Evolutionary conservation across 2,329 filamentous ascomycete genomes (phyloP), one percentile per base, ranked within the genome.

Genomic region (Trichoderma afroharzianum): DNA sequence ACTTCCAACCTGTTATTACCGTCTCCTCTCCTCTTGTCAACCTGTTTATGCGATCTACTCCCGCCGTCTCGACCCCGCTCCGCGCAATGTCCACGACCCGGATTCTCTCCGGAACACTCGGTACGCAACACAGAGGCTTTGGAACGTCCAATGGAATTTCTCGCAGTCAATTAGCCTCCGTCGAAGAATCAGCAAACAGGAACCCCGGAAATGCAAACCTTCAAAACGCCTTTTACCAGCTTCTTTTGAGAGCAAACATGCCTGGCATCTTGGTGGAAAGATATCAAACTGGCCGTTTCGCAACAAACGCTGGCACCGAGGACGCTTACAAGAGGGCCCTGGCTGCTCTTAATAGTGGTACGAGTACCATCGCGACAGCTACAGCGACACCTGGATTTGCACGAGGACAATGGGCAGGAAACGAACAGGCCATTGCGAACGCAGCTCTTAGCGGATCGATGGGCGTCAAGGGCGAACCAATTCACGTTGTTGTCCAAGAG

Each of bases 401-500:
- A 2, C 71, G 74, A 18, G 78, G 74, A 14, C 77, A 79, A 32
- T 80, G 79, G 79, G 74, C 78, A 26, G 76, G 75, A 7, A 76
- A 75, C 26, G 79, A 81, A 33, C 77, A 79, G 47, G 76, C 74
- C 53, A 74, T 78, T 58, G 79, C 74, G 9, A 78, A 77, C 33
- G 78, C 79, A 33, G 78, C 77, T 5, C 73, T 77, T 5, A 75
- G 71, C 63, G 74, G 76, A 63, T 72, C 75, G 4, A 89, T 88
- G 63, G 94, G 94, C 39, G 88, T 87, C 32, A 97, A 95, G 82
- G 91, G 91, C 47, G 90, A 92, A 61, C 95, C 95, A n/a, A 88
- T 99, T 32, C 95, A 98, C 79, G 96, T 99, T 55, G 93, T 98
- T 14, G 94, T 99, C 6, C 95, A 98, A 77, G 96, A 99, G 81